Base-by-base conservation (phyloP, 257 asterid genomes). In the Plantago elongata region DNA sequence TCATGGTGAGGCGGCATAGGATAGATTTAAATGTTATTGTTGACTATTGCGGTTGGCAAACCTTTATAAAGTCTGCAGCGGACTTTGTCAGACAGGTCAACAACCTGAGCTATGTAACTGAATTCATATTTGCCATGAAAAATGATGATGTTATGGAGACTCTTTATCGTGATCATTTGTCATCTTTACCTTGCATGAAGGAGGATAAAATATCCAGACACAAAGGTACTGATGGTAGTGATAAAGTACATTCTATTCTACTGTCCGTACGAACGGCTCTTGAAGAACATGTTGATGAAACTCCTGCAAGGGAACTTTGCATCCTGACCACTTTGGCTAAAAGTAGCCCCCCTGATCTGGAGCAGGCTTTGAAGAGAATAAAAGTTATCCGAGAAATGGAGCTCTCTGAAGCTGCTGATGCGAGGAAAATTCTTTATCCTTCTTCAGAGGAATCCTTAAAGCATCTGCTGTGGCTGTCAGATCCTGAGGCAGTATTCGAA, bases 361-460 rank as follows among this genome's bases (percentile, higher is more conserved):
- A 89, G 80, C 94, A 87, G 63, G 96, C 96, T 67, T 70, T 93
- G 83, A 75, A 73, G 73, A 84, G 97, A 64, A 82, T 93, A 73
- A 93, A 87, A 73, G 67, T 62, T 61, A 78, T 82, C 73, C 88
- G 99, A 65, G 95, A 89, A 71, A 70, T 75, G 82, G 99, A 93
- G 78, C 83, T 93, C 63, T 80, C 79, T 52, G 76, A 80, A 22
- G 75, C 83, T 72, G 77, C 81, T 63, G 84, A 84, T 70, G 72
- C 79, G 45, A 74, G 73, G 60, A 72, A 64, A 68, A 60, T 54
- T 7, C 67, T 66, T 18, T 85, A 74, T 59, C 97, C 97, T 61
- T 87, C 97, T 58, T 88, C 97, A 0, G 99, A 93, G 84, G 99
- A 93, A 75, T 81, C 97, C 51, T 67, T 89, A 80, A 93, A 87